Conservation (phyloP, 1,139 yeast species). For the Wickerhamomyces sp. region DNA sequence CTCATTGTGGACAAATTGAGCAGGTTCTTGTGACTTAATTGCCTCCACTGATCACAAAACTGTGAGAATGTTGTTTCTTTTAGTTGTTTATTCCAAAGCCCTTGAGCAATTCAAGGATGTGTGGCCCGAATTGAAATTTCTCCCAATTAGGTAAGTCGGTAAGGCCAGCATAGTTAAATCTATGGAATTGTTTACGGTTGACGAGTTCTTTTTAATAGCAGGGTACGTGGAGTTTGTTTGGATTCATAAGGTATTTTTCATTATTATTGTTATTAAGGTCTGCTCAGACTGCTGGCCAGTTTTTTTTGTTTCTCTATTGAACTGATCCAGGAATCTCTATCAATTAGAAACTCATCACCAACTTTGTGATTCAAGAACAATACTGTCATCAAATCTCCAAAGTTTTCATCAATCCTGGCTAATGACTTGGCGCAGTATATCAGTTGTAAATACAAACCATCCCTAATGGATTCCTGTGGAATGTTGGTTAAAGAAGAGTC, state of each 20-base stretch:
- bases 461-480: constrained; percentile 41
- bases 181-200: neutral
- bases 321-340: constrained; percentile 31
- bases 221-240: no score
- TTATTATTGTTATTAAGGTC: neutral
- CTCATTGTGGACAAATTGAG: neutral
- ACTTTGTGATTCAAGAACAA: constrained; percentile 12
- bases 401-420: constrained; percentile 65
- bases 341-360: constrained; percentile 17
- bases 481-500: constrained; percentile 33
- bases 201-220: no score
- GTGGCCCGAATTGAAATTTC: constrained; percentile 3
- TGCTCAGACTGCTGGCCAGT: constrained; percentile 24
- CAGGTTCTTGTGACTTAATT: no score
- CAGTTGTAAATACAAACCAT: constrained; percentile 65
- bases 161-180: neutral
- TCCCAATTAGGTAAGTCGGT: neutral
- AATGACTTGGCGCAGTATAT: constrained; percentile 75
- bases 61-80: no score
- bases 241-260: neutral
- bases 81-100: neutral
- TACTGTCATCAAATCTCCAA: constrained; percentile 40
- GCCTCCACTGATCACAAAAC: no score
- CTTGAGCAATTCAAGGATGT: neutral
- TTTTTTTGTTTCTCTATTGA: constrained; percentile 35